Evolutionary conservation across 345 rosid genomes (phyloP).

Genomic region (Linum lewisii): DNA sequence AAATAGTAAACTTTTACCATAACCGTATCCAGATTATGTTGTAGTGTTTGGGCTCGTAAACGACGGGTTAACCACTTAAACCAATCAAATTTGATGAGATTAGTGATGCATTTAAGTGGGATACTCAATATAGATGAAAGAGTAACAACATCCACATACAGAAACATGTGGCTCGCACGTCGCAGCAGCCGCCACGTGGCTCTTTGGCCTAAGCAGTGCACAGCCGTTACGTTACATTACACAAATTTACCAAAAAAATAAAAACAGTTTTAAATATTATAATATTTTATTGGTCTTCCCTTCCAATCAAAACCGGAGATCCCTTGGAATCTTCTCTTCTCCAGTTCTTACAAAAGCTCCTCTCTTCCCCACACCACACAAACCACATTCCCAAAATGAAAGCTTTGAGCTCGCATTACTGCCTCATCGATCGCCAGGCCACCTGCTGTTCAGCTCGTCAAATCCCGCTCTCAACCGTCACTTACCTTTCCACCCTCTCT

Average conservation of each 20-base stretch:
- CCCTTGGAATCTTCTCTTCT: constrained; percentile 64
- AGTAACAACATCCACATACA: not conserved
- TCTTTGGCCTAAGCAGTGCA: constrained; percentile 6
- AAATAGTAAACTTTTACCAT: too few species aligned
- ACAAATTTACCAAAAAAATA: too few species aligned
- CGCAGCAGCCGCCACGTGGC: constrained; percentile 17
- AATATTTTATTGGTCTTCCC: too few species aligned
- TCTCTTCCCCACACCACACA: not conserved
- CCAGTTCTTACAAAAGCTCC: constrained; percentile 16
- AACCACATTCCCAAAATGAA: constrained; percentile 23
- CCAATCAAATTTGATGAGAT: too few species aligned
- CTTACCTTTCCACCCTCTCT: constrained; percentile 33
- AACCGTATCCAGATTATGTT: too few species aligned
- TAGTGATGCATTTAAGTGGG: too few species aligned
- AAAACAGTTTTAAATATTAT: too few species aligned
- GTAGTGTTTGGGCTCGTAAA: too few species aligned
- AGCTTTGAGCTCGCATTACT: constrained; percentile 47
- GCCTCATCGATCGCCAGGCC: constrained; percentile 59
- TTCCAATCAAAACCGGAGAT: constrained; percentile 43
- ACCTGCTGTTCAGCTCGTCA: constrained; percentile 51
- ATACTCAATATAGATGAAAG: too few species aligned
- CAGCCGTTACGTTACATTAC: constrained; percentile 17
- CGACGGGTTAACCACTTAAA: too few species aligned
- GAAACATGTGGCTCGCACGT: constrained; percentile 15
- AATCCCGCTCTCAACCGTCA: constrained; percentile 32